Evolutionary conservation across 225 moss, liverwort and hornwort genomes (phyloP).

Genomic region (Physcomitrium patens): DNA sequence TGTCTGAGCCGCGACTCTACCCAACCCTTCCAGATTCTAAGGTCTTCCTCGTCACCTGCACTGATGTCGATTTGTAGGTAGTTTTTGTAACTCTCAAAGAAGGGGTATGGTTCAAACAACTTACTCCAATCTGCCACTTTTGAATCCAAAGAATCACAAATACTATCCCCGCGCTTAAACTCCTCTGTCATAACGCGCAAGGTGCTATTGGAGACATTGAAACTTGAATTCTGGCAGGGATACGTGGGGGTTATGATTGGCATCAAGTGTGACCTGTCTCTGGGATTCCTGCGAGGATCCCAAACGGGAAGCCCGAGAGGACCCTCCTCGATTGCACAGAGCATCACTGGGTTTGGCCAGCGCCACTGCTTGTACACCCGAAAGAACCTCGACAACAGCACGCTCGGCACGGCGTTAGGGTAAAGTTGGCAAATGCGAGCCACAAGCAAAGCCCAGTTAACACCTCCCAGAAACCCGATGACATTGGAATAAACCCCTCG

Average conservation of each 20-base stretch:
- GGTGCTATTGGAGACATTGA: conserved; percentile 92
- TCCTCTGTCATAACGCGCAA: conserved; percentile 99
- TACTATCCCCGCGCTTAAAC: conserved; percentile 81
- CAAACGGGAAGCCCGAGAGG: conserved; percentile 88
- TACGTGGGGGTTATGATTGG: conserved; percentile 99
- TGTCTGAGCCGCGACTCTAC: conserved; percentile 95
- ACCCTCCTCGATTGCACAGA: conserved; percentile 96
- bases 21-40: conserved; percentile 99
- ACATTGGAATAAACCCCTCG: conserved; percentile 99
- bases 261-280: conserved; percentile 92
- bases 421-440: conserved; percentile 99
- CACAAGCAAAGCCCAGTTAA: conserved; percentile 99
- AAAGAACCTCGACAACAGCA: conserved; percentile 97
- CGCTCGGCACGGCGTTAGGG: conserved; percentile 98
- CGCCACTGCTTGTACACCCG: conserved; percentile 99
- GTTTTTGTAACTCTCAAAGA: conserved; percentile 97
- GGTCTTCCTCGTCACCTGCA: conserved; percentile 87
- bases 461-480: conserved; percentile 96
- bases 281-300: conserved; percentile 95
- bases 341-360: conserved; percentile 99
- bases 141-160: conserved; percentile 81
- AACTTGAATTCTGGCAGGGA: conserved; percentile 98
- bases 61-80: conserved; percentile 92
- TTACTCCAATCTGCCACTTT: conserved; percentile 71
- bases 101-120: conserved; percentile 83